Percentiles rank a stretch among this genome's conserved stretches.
These are phyloP conservation scores for Vigna radiata DNA, from an alignment of 306 rosid species.

Conservation along the genomic window DNA sequence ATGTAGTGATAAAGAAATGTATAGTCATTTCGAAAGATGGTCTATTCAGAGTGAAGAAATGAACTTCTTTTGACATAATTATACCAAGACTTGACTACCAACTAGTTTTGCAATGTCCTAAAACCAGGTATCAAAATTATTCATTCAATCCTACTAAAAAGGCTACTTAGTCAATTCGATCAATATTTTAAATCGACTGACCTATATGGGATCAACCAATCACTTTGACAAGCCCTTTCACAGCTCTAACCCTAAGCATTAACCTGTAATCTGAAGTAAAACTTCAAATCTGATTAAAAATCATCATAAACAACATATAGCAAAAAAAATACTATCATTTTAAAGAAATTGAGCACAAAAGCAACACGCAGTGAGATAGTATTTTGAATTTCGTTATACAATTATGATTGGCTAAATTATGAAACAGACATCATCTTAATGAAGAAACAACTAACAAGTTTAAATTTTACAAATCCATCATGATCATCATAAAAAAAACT, in stretches of 20 bases:
- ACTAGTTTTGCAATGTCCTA: too few species aligned
- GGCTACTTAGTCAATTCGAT: too few species aligned
- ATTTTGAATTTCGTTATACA: neutral
- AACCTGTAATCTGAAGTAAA: too few species aligned
- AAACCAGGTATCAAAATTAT: too few species aligned
- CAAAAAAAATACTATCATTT: neutral
- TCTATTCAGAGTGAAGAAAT: neutral
- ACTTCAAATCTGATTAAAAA: too few species aligned
- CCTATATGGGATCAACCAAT: too few species aligned
- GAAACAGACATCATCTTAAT: neutral
- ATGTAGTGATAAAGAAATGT: neutral
- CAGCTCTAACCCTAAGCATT: too few species aligned
- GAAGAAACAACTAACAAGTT: neutral
- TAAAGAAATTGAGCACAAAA: neutral
- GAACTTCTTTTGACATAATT: neutral
- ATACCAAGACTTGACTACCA: too few species aligned
- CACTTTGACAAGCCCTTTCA: too few species aligned
- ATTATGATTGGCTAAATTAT: neutral
- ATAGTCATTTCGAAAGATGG: neutral
- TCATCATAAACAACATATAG: neutral
- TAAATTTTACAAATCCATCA: conserved; percentile 9
- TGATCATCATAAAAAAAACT: neutral
- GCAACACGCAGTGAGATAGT: neutral
- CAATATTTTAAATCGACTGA: too few species aligned
- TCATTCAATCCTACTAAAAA: too few species aligned